These are phyloP conservation scores for Aspergillus avenaceus DNA, from an alignment of 495 filamentous ascomycete genomes.

Conservation along the genomic window DNA sequence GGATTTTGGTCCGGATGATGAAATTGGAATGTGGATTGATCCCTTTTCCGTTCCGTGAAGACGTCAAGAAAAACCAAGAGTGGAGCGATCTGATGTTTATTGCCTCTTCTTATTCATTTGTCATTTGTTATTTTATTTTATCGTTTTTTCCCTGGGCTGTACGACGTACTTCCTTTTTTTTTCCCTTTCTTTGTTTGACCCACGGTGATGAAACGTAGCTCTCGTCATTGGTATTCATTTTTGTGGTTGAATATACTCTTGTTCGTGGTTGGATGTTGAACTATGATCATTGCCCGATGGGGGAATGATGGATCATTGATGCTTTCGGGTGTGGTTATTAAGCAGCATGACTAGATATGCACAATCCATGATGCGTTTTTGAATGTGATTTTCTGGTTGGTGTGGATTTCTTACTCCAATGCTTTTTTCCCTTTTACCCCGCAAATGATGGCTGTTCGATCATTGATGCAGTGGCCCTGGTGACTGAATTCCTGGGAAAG, in stretches of 20 bases:
- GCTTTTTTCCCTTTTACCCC: not conserved
- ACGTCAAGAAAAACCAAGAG: not conserved
- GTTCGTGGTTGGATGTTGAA: too few species aligned
- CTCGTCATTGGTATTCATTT: not conserved
- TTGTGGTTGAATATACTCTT: too few species aligned
- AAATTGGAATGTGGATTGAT: not conserved
- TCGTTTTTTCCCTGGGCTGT: too few species aligned
- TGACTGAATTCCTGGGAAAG: slow-evolving; percentile 1
- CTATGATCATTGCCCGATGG: not conserved
- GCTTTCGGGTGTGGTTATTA: not conserved
- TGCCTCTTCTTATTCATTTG: too few species aligned
- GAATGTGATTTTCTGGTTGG: not conserved
- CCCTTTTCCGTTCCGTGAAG: not conserved
- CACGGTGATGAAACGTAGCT: slow-evolving; percentile 3
- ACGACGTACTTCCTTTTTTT: not conserved
- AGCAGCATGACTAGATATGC: too few species aligned
- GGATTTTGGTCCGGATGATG: not conserved
- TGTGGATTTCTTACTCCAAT: not conserved
- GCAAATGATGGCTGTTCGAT: slow-evolving; percentile 1
- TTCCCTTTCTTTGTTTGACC: not conserved
- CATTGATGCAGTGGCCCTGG: not conserved
- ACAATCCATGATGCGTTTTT: not conserved
- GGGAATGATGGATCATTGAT: not conserved
- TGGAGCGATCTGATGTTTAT: too few species aligned
- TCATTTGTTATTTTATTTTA: too few species aligned